Evolutionary conservation across 345 rosid species (phyloP), one percentile per base, ranked within the genome.

Genomic region (Arabidopsis suecica): DNA sequence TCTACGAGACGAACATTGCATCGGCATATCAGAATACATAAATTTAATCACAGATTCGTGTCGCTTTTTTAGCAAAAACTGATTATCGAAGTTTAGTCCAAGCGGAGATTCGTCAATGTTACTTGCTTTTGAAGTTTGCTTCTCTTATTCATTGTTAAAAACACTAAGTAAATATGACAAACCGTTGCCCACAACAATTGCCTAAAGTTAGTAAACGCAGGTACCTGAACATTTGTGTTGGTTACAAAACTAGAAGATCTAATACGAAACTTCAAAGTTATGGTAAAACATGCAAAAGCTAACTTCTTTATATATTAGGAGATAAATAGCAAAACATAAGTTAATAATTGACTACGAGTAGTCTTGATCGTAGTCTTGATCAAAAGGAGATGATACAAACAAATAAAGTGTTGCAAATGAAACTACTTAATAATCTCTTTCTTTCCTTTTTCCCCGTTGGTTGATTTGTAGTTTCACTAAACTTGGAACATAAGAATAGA

Each of bases 1-100:
- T 3, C 84, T 87, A 62, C 84, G 80, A 0, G 81, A 55, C 0
- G 45, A 0, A 41, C 89, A 80, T 64, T 84, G 83, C 53, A 82
- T 79, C 6, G 83, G 84, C 56, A 80, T 42, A 20, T 80, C 80
- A 37, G 65, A 61, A 14, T 82, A 85, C 59, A 82, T 0, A 22
- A 78, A 16, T 9, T 61, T 65, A 0, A 78, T 56, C 4, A 47
- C 85, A 47, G 72, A 82, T 23, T 78, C 87, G 14, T 68, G 67
- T 12, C 84, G 65, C 3, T 67, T 40, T 6, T 64, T 82, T 9
- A 81, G 82, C 1, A 61, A 45, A 1, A 28, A 68, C 0, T 47
- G 22, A 59, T 80, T 78, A n/a, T 66, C 72, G 0, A 74, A 61
- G 10, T 61, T 79, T 7, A 53, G 9, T 1, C 75, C 72, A 1